Evolutionary conservation across 2,329 filamentous ascomycete genomes (phyloP), one percentile per base, ranked within the genome.

Genomic region (Ramularia collo-cygni): DNA sequence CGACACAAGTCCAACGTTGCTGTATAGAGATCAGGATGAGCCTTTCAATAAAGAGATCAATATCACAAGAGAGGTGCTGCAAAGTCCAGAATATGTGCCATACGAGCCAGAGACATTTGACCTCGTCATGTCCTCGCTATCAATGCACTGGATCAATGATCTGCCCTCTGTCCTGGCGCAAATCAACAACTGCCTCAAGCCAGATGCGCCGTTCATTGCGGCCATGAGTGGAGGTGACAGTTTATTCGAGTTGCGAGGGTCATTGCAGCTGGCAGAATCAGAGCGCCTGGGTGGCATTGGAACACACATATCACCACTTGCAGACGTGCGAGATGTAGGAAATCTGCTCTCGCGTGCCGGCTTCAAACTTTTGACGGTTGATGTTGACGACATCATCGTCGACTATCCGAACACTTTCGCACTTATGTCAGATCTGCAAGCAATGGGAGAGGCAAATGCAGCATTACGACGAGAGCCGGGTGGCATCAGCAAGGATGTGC

Each of bases 211-310:
- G 1, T 95, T 98, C 59, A 81, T 98, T 33, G 90, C 85, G 10
- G 90, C 90, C 51, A 98, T 98, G 89, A 81, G 95, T 45, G 92
- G 92, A 40, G 92, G 92, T 0, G 92, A 98, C 63, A 90, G 85
- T 6, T 73, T 98, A 1, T 98, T 83, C 60, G 92, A 98, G 69
- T 74, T 98, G 38, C 85, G 92, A 24, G 94, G 90, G 0, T 92
- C 88, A 24, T 71, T 98, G 10, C 92, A 98, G 65, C 74, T 98
- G 2, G 90, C 92, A 3, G 89, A 95, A 62, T 77, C 86, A 55
- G 92, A 98, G 57, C 76, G 90, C 12, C 75, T 85, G 14, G 92
- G 92, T n/a, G 92, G 92, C 18, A 84, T 98, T 35, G 85, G 84
- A 5, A 89, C 88, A 2, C 88, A 90, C 57, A 83, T 95, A 16